Evolutionary conservation across 169 alveolate species (phyloP), one percentile per base, ranked within the genome.

Genomic region (Condylostoma magnum): DNA sequence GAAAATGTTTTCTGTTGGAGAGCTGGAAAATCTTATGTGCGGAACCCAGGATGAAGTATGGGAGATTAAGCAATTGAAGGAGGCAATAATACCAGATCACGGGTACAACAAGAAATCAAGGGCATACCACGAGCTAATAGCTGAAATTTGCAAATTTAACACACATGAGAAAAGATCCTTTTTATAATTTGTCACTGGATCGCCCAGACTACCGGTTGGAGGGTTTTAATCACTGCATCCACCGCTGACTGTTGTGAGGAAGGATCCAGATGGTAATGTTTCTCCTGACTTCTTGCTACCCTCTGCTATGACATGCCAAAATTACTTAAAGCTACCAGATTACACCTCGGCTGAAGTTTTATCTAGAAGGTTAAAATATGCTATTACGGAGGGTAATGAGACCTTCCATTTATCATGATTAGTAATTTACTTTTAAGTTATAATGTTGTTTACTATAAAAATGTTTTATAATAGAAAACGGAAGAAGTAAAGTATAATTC

Each of bases 281-380:
- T n/a, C n/a, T 2, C 65, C 75, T 1, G 65, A 66, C 65, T 8
- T 10, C 6, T 43, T 15, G 30, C 48, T 90, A 44, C 96, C 96
- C 6, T 79, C 92, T 12, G 82, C 92, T 3, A 82, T 86, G 54
- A 90, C 96, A 31, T 90, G 96, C 57, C 83, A 87, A 79, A 87
- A 90, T 69, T 83, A 80, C 57, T 79, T 90, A 47, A 77, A 83
- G 25, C 63, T 90, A 20, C 96, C 96, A 33, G 84, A 85, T 53
- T 90, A 90, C 70, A 34, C 74, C 34, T 48, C 80, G 58, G 66
- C 69, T 38, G 79, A 80, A 34, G 55, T 77, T 27, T 50, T 90
- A 46, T 78, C 74, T 63, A 60, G 76, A 44, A 65, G 75, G 31
- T 34, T 90, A 38, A 36, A 46, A 28, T 74, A 81, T 37, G 96